Evolutionary conservation across 176 grass and related monocot species (phyloP).

Genomic region (Juncus effusus): DNA sequence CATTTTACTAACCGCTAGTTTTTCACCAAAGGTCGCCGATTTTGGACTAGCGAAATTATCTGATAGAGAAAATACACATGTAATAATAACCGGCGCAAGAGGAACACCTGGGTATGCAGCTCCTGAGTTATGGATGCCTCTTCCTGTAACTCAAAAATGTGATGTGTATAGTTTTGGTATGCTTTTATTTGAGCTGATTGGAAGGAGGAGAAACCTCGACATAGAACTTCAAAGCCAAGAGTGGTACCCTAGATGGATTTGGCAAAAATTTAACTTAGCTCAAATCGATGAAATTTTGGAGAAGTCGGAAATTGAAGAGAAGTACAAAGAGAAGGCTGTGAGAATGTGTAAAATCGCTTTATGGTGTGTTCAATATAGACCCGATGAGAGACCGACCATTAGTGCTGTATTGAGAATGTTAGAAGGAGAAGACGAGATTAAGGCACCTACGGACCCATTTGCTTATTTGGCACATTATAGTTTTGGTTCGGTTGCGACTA

Average conservation of each 20-base stretch:
- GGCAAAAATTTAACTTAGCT: slow-evolving; percentile 21
- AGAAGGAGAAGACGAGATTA: slow-evolving; percentile 26
- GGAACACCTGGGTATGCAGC: slow-evolving; percentile 34
- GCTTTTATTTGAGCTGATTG: slow-evolving; percentile 40
- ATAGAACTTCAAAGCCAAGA: slow-evolving; percentile 5
- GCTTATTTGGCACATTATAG: slow-evolving; percentile 6
- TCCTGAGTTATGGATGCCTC: slow-evolving; percentile 33
- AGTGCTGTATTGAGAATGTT: slow-evolving; percentile 38
- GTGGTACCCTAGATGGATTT: slow-evolving; percentile 34
- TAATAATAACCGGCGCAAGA: slow-evolving; percentile 13
- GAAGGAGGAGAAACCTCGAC: slow-evolving; percentile 24
- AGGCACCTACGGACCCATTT: slow-evolving; percentile 26
- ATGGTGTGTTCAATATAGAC: slow-evolving; percentile 34
- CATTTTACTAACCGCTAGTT: slow-evolving; percentile 23
- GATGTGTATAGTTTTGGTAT: slow-evolving; percentile 44
- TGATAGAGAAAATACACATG: slow-evolving; percentile 16
- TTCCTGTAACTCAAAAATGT: slow-evolving; percentile 28
- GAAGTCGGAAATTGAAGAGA: not conserved
- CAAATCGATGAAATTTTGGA: slow-evolving; percentile 13
- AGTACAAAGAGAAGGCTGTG: slow-evolving; percentile 15
- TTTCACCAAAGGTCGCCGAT: slow-evolving; percentile 30
- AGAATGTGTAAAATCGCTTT: slow-evolving; percentile 41
- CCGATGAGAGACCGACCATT: slow-evolving; percentile 34
- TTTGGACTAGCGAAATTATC: slow-evolving; percentile 33
- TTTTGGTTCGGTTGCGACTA: not conserved